Evolutionary conservation across 1,284 basidiomycete genomes (phyloP).

Genomic region (Coriolopsis trogii): DNA sequence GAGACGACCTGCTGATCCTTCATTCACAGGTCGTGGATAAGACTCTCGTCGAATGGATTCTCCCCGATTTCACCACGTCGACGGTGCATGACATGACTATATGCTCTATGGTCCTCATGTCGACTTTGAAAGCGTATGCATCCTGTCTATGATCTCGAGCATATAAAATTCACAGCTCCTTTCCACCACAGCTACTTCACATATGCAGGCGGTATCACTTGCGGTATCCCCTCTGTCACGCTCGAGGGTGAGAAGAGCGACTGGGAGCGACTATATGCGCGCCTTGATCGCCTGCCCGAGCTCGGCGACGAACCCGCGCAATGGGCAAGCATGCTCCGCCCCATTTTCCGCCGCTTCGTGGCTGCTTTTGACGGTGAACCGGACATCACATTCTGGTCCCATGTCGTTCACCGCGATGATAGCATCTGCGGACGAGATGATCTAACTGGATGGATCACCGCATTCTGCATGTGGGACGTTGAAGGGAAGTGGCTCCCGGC

Average conservation of each 20-base stretch:
- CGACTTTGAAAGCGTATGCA: slow-evolving; percentile 37
- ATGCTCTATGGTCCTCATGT: slow-evolving; percentile 47
- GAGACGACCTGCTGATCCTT: slow-evolving; percentile 29
- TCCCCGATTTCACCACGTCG: slow-evolving; percentile 51
- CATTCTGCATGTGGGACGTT: slow-evolving; percentile 41
- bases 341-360: slow-evolving; percentile 39
- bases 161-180: too few relatives aligned
- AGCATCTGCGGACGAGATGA: slow-evolving; percentile 24
- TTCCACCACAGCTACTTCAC: slow-evolving; percentile 37
- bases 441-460: slow-evolving; percentile 40
- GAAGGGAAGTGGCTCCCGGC: slow-evolving; percentile 33
- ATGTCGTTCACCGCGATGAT: slow-evolving; percentile 23
- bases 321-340: slow-evolving; percentile 40
- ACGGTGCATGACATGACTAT: slow-evolving; percentile 42
- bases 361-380: slow-evolving; percentile 37
- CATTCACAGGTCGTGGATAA: slow-evolving; percentile 35
- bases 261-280: slow-evolving; percentile 35
- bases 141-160: too few relatives aligned
- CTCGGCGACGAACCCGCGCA: slow-evolving; percentile 37
- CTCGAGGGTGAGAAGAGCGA: slow-evolving; percentile 43
- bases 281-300: slow-evolving; percentile 38
- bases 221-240: slow-evolving; percentile 52
- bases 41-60: slow-evolving; percentile 42
- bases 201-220: slow-evolving; percentile 35
- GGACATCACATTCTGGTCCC: slow-evolving; percentile 40